Percentiles rank a stretch among this genome's conserved stretches.
phyloP scores from a whole-genome alignment of 2,329 filamentous ascomycete genomes.

The Botrytis fabae region DNA sequence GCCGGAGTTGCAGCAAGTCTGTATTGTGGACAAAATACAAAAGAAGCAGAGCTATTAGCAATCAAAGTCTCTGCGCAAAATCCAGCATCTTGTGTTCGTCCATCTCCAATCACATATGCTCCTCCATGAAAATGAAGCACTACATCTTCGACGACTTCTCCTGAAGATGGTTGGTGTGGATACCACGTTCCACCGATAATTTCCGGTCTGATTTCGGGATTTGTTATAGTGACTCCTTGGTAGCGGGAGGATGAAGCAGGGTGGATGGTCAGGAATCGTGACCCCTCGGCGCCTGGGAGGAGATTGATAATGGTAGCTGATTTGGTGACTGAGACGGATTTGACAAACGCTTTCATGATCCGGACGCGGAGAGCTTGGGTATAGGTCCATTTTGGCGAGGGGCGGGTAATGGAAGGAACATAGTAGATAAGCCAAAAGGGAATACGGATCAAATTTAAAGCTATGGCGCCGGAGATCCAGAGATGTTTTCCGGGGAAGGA shows the following conservation, averaged over 20 bases:
- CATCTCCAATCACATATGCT: slow-evolving; percentile 49
- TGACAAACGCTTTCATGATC: background rate
- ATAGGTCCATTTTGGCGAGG: slow-evolving; percentile 15
- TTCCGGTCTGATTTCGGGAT: slow-evolving; percentile 1
- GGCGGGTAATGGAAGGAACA: background rate
- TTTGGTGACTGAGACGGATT: background rate
- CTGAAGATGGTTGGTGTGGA: slow-evolving; percentile 23
- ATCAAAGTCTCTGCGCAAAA: slow-evolving; percentile 42
- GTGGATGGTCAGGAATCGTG: background rate
- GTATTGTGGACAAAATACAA: slow-evolving; percentile 50
- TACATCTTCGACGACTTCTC: slow-evolving; percentile 33
- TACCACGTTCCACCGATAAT: slow-evolving; percentile 40
- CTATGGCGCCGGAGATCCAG: background rate
- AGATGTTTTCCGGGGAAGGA: slow-evolving; percentile 13
- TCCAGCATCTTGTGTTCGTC: slow-evolving; percentile 42
- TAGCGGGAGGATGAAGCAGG: background rate
- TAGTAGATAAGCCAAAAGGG: slow-evolving; percentile 22
- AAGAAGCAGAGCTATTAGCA: slow-evolving; percentile 42
- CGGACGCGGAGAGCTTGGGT: slow-evolving; percentile 13
- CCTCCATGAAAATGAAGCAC: slow-evolving; percentile 53
- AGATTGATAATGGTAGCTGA: background rate
- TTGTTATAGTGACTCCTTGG: background rate
- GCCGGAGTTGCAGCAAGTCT: slow-evolving; percentile 47
- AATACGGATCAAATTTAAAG: background rate
- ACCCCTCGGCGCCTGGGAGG: background rate